Evolutionary conservation across 139 green algal species (phyloP), one percentile per base, ranked within the genome.

Genomic region (Closterium sp.): DNA sequence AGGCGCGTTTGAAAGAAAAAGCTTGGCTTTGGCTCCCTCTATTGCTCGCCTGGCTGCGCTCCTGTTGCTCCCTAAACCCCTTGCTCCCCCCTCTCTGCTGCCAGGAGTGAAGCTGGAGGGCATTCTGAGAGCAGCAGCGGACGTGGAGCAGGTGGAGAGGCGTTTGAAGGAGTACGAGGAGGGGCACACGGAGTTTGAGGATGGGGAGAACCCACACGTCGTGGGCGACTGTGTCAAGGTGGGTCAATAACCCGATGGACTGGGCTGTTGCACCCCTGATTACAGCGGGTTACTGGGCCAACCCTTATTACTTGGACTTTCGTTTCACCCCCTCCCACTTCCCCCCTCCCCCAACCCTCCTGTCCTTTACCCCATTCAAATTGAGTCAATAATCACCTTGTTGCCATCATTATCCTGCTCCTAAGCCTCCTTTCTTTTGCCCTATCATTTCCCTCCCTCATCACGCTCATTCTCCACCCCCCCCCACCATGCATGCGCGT

Each of bases 51-150:
- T n/a, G n/a, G n/a, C n/a, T n/a, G n/a, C n/a, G n/a, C n/a, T n/a
- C n/a, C n/a, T n/a, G n/a, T 62, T 62, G 42, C 42, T 7, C 42
- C 42, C 7, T 62, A n/a, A n/a, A n/a, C 42, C 7, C 30, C 38
- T 4, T 85, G 3, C 30, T 9, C 87, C 21, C 87, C 38, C 2
- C 42, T 91, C 7, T 27, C 2, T 90, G 24, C 93, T 30, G 22
- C 87, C 91, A 92, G 91, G 91, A 19, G 22, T 89, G 27, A 93
- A 89, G 62, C 22, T 94, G 28, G 89, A 94, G 22, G 91, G 91
- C 28, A 94, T 94, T 70, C 91, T 94, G n/a, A n/a, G 91, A 9
- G 70, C 94, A 21, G 93, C 91, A 10, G 91, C 91, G n/a, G 91
- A 94, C 31, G 91, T 94, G 62, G 91, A 91, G 42, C 29, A 38